Evolutionary conservation across 2,329 filamentous ascomycete species (phyloP).

Genomic region (Scedosporium minutisporum): DNA sequence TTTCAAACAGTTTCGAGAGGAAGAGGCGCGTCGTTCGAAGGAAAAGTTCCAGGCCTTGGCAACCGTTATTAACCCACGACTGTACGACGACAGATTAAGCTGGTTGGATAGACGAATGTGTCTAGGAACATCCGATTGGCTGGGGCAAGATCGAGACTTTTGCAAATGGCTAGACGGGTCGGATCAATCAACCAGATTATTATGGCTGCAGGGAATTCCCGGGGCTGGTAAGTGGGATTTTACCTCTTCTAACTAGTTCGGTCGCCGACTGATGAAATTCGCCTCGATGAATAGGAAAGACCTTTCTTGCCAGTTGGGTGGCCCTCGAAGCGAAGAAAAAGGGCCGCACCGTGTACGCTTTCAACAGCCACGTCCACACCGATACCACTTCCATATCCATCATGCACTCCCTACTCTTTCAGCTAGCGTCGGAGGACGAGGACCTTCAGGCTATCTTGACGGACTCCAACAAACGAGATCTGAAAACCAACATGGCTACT

Average conservation of each 20-base stretch:
- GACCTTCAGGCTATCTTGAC: neutral
- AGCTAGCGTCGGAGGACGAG: neutral
- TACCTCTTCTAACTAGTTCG: neutral
- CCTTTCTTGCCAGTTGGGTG: neutral
- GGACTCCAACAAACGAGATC: neutral
- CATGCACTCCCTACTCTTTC: neutral
- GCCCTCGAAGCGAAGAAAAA: neutral
- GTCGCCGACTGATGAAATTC: neutral
- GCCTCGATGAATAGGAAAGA: neutral
- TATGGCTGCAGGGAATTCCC: neutral
- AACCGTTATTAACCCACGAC: neutral
- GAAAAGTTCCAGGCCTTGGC: neutral
- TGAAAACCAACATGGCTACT: neutral
- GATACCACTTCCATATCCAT: neutral
- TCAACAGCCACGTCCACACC: neutral
- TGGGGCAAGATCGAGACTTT: neutral
- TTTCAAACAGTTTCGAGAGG: neutral
- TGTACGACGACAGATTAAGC: neutral
- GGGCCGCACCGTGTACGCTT: neutral
- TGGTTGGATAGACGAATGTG: neutral
- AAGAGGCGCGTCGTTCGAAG: neutral
- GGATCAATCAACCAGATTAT: neutral
- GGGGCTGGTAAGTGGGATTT: neutral
- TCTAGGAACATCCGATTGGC: neutral
- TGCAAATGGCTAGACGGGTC: neutral